A percentile compares a stretch with the other conserved stretches of the same genome.
phyloP scores from a whole-genome alignment of 2,329 filamentous ascomycete species.

The Myriosclerotinia duriaeana region DNA sequence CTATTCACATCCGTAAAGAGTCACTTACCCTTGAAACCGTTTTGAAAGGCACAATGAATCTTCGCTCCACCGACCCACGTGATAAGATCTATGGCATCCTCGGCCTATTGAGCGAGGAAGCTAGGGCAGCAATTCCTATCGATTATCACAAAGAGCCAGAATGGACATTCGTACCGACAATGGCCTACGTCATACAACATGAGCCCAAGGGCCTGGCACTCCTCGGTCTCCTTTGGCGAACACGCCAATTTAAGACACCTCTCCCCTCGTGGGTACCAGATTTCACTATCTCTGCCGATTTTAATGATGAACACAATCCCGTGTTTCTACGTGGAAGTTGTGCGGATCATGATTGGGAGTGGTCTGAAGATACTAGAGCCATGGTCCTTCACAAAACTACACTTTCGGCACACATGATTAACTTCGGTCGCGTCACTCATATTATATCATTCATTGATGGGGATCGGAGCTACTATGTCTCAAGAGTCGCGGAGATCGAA shows the following conservation, averaged over 20 bases:
- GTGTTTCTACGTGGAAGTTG: slow-evolving; percentile 18
- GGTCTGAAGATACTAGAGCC: background rate
- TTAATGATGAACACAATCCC: slow-evolving; percentile 3
- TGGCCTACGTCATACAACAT: slow-evolving; percentile 20
- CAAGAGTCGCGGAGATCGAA: slow-evolving; percentile 9
- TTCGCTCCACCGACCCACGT: slow-evolving; percentile 23
- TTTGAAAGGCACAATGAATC: slow-evolving; percentile 21
- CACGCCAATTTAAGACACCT: slow-evolving; percentile 15
- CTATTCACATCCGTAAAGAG: slow-evolving; percentile 12
- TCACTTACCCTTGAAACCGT: slow-evolving; percentile 3
- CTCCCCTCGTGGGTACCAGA: slow-evolving; percentile 24
- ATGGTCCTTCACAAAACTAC: background rate
- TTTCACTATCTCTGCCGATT: slow-evolving; percentile 23
- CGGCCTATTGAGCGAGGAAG: slow-evolving; percentile 17
- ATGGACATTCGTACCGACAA: slow-evolving; percentile 23
- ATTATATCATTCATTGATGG: slow-evolving; percentile 12
- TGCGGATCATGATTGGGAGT: background rate
- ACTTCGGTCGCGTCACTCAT: slow-evolving; percentile 7
- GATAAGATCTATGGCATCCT: slow-evolving; percentile 26
- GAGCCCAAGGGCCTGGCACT: slow-evolving; percentile 19
- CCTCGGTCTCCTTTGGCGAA: slow-evolving; percentile 20
- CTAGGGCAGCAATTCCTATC: slow-evolving; percentile 15
- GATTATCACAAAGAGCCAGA: slow-evolving; percentile 19
- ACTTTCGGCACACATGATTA: background rate
- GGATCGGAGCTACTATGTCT: background rate